Percentiles rank a stretch among this genome's conserved stretches.
phyloP scores from a whole-genome alignment of 2,329 filamentous ascomycete genomes.

The Exophiala sideris region DNA sequence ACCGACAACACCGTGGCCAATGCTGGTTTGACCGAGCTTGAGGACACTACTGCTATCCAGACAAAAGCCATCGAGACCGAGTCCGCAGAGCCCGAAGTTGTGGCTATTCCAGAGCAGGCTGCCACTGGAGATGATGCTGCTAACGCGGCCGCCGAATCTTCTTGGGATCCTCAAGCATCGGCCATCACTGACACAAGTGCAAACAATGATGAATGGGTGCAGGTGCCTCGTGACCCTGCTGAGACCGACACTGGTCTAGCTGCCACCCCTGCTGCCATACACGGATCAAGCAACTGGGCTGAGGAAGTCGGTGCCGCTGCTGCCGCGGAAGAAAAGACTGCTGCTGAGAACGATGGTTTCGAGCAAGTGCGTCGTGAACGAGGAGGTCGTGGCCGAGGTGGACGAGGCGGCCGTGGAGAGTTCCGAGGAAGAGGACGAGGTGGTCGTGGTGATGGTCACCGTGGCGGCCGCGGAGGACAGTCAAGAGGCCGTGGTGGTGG shows the following conservation, averaged over 20 bases:
- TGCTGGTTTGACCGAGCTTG: constrained; percentile 59
- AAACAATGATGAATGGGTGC: constrained; percentile 65
- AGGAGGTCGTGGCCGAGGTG: constrained; percentile 37
- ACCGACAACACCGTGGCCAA: constrained; percentile 61
- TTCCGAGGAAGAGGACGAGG: constrained; percentile 37
- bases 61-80: constrained; percentile 50
- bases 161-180: constrained; percentile 54
- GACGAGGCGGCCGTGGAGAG: constrained; percentile 31
- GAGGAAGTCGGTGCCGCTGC: constrained; percentile 67
- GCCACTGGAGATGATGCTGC: constrained; percentile 40
- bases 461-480: constrained; percentile 33
- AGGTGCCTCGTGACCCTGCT: constrained; percentile 67
- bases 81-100: constrained; percentile 19
- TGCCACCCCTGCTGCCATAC: constrained; percentile 57
- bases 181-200: constrained; percentile 47
- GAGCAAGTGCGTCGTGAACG: constrained; percentile 37
- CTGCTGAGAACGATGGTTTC: constrained; percentile 35
- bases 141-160: constrained; percentile 48
- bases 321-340: constrained; percentile 31
- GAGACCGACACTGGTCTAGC: constrained; percentile 68
- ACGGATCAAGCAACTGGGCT: constrained; percentile 69
- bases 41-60: constrained; percentile 54
- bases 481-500: constrained; percentile 18
- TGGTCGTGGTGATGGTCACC: constrained; percentile 29
- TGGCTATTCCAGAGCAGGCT: constrained; percentile 38